A percentile compares a stretch with the other conserved stretches of the same genome.
These are phyloP conservation scores for Podospora anserina DNA, from an alignment of 495 filamentous ascomycete species.

Conservation along the genomic window DNA sequence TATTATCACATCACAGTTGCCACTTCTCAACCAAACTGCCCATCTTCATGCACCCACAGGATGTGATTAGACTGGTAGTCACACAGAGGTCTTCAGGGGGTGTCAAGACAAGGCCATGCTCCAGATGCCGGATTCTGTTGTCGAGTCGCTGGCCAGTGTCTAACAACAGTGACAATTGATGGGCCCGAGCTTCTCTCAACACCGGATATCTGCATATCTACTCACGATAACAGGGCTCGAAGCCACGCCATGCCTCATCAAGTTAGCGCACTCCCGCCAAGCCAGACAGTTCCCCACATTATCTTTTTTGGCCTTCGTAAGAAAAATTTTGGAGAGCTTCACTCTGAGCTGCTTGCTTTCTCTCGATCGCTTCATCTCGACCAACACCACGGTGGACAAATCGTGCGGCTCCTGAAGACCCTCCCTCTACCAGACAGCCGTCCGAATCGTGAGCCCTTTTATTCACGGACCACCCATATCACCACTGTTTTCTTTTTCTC, in stretches of 20 bases:
- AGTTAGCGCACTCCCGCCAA: conserved; percentile 16
- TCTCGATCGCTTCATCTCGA: not conserved
- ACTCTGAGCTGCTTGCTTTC: conserved; percentile 8
- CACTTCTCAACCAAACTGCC: not conserved
- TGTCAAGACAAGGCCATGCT: not conserved
- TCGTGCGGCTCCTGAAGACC: conserved; percentile 23
- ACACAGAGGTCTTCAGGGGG: not conserved
- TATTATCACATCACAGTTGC: not conserved
- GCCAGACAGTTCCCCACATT: conserved; percentile 19
- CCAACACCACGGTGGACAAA: conserved; percentile 19
- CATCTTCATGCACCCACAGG: too few species aligned
- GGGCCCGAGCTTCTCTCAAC: not conserved
- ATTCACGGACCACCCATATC: conserved; percentile 22
- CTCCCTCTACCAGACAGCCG: conserved; percentile 23
- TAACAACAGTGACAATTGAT: not conserved
- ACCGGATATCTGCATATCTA: not conserved
- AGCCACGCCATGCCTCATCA: not conserved
- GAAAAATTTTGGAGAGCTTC: conserved; percentile 27
- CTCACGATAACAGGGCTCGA: conserved; percentile 7
- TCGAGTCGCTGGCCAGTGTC: not conserved
- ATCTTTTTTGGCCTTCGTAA: conserved; percentile 13
- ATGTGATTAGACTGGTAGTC: not conserved
- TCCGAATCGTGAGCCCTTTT: conserved; percentile 21
- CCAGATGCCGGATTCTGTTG: not conserved
- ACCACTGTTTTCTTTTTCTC: not conserved